Evolutionary conservation across 1,284 basidiomycete species (phyloP), one percentile per base, ranked within the genome.

Genomic region (Apiotrichum porosum): DNA sequence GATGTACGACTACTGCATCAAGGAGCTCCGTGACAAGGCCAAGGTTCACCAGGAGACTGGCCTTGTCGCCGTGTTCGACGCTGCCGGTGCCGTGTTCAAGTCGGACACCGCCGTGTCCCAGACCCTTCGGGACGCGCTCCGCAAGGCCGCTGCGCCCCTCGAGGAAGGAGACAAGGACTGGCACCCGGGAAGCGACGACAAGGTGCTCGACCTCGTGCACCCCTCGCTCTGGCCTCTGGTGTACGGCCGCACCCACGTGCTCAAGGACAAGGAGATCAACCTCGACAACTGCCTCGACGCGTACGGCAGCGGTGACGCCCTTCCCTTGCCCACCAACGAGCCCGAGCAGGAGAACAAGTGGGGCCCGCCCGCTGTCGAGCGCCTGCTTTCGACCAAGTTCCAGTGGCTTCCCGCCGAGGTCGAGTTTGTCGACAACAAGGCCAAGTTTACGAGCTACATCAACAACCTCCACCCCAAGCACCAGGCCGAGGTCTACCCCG

Each of bases 371-470:
- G 26, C 6, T 12, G 8, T 28, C 8, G 8, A 28, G 8, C 32
- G 24, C 17, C 35, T 49, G 2, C 18, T 37, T 4, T 49, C 47
- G 15, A 17, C 13, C 23, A 53, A 53, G 43, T 53, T 49, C 37
- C 51, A 53, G 47, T 53, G 51, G 51, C 51, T 53, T 5, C 51
- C 51, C 1, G 17, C 35, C 36, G 51, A 53, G 18, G 51, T 53
- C 15, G 43, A 53, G 24, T 8, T 36, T 13, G 35, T 31, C 2
- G 31, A 14, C 18, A 24, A 18, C 15, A 15, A 12, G 13, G 40
- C 51, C 21, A 38, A 23, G 39, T 30, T 53, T 17, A 10, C 14
- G 12, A 36, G 24, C 32, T 53, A 53, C 33, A 43, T 53, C 40
- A 53, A 53, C 47, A 53, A 53, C 23, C 47, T 53, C 10, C 43